Evolutionary conservation across 768 basidiomycete genomes (phyloP).

Genomic region (Trametes gibbosa): DNA sequence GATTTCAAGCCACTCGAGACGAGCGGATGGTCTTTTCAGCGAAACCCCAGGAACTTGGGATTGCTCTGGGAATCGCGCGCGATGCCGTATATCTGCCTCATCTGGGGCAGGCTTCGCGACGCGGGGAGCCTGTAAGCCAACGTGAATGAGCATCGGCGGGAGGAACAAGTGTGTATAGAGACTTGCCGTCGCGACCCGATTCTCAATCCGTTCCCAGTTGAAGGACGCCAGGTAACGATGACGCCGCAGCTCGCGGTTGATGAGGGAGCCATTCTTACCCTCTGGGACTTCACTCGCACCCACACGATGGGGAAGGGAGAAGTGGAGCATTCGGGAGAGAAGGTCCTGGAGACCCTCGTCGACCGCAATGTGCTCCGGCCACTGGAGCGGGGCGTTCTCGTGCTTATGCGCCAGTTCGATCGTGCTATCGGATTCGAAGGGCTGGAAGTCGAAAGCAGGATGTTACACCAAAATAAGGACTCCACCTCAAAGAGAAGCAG

Average conservation of each 20-base stretch:
- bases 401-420: neutral
- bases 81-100: neutral
- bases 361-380: neutral
- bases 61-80: neutral
- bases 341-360: constrained; percentile 32
- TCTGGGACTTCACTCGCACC: constrained; percentile 20
- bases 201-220: constrained; percentile 46
- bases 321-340: constrained; percentile 39
- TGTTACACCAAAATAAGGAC: no score
- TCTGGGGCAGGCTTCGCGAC: neutral
- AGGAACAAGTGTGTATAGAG: neutral
- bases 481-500: neutral
- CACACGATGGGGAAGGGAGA: constrained; percentile 35
- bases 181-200: constrained; percentile 45
- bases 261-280: neutral
- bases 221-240: constrained; percentile 47
- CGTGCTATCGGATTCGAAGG: neutral
- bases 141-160: neutral
- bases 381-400: neutral
- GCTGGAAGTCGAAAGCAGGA: neutral
- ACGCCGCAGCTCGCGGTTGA: constrained; percentile 32
- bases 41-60: constrained; percentile 39
- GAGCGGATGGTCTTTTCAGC: constrained; percentile 32
- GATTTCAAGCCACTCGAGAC: constrained; percentile 35
- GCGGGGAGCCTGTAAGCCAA: neutral